These are phyloP conservation scores for Calocybe cyanea DNA, from an alignment of 768 basidiomycete species.

Conservation along the genomic window DNA sequence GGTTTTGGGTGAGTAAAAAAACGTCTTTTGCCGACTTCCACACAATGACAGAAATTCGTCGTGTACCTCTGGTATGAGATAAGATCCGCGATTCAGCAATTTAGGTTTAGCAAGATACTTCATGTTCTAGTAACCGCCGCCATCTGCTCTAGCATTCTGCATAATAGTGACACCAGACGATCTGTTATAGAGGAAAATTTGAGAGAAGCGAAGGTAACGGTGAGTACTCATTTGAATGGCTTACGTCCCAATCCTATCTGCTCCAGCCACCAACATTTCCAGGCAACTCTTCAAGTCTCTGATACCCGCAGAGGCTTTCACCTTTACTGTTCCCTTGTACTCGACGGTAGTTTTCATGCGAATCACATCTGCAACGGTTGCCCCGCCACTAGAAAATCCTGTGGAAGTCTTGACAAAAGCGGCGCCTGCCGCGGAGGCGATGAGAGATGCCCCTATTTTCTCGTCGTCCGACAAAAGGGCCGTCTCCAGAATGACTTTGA, in stretches of 20 bases:
- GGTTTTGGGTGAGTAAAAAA: no score
- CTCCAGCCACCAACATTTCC: constrained; percentile 46
- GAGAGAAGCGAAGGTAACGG: background rate
- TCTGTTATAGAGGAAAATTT: constrained; percentile 4
- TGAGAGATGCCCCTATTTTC: constrained; percentile 42
- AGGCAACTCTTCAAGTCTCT: constrained; percentile 40
- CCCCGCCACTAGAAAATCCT: constrained; percentile 45
- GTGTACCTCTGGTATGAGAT: no score
- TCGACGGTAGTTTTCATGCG: constrained; percentile 40
- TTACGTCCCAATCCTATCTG: constrained; percentile 53
- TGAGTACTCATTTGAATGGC: constrained; percentile 18
- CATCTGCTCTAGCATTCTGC: constrained; percentile 3
- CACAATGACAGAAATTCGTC: no score
- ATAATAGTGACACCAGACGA: constrained; percentile 21
- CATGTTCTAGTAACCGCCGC: background rate
- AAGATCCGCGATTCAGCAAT: no score
- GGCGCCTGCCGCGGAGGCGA: constrained; percentile 48
- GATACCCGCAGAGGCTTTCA: constrained; percentile 53
- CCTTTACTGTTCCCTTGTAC: constrained; percentile 35
- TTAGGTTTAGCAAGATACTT: no score
- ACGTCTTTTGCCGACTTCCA: no score
- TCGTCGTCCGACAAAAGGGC: constrained; percentile 39
- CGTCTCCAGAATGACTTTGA: constrained; percentile 54
- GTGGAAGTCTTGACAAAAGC: constrained; percentile 54
- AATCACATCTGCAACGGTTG: constrained; percentile 39